Evolutionary conservation across 352 stramenopile species (phyloP), one percentile per base, ranked within the genome.

Genomic region (Phytopythium boreale): DNA sequence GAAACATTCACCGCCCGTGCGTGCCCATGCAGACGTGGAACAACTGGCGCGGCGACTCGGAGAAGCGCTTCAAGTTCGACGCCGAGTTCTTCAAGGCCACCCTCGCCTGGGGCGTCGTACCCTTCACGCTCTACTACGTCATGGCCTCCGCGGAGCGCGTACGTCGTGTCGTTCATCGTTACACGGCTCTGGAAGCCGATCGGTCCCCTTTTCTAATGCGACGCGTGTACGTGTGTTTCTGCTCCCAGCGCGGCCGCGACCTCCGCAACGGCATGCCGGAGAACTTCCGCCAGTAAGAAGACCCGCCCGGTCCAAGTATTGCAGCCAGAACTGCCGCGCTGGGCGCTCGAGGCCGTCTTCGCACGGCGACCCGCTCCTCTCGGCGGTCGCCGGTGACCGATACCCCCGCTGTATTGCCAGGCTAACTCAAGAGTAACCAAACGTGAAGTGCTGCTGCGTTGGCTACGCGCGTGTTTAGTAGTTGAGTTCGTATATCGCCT

Each of bases 21-120:
- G 2, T 50, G 20, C 44, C 29, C 39, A 29, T 36, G 43, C 58
- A 92, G 84, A 93, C 88, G 75, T 93, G 85, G 78, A 91, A 90
- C 77, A 93, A 93, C 72, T 93, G 84, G 84, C 82, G 84, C 65
- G 84, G 84, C 56, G 84, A 93, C 74, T 89, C 84, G 67, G 84
- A 93, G 70, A 88, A 89, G 71, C 84, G 84, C 59, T 93, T 93
- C 75, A 79, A 84, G 68, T 90, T 93, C 36, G 70, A 93, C 68
- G 58, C 59, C 47, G 14, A 80, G 19, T 91, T 93, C 75, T 93
- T 90, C 70, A 77, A 67, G 63, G 69, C 70, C 7, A 47, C 88
- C 1, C 57, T 67, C 6, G 75, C 68, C 34, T 91, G 80, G 80
- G 82, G 84, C 22, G 22, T 93, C 26, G 29, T 89, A 22, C 84